Conservation (phyloP, 202 grass and related monocot genomes). For the Saccharum hybrid region DNA sequence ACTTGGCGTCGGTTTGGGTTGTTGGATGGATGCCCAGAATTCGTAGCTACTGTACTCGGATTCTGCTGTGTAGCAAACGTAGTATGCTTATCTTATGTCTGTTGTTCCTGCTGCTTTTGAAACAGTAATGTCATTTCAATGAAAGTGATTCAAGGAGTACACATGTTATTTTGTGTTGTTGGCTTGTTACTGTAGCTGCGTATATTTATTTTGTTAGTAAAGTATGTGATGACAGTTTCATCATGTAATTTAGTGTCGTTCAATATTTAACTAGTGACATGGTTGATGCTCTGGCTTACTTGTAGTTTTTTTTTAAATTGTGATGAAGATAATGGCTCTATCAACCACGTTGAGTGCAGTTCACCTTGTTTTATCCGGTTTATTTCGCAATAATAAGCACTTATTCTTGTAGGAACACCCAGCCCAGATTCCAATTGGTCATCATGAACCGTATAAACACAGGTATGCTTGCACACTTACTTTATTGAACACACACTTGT, state of each 20-base stretch:
- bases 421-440: slow-evolving; percentile 69
- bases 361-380: neutral
- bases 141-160: slow-evolving; percentile 3
- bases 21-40: neutral
- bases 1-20: slow-evolving; percentile 7
- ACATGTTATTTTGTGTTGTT: neutral
- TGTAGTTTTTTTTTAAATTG: neutral
- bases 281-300: neutral
- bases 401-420: slow-evolving; percentile 60
- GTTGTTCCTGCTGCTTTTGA: neutral
- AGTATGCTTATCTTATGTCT: neutral
- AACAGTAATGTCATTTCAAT: neutral
- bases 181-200: neutral
- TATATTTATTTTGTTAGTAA: neutral
- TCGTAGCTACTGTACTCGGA: neutral
- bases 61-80: neutral
- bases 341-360: neutral
- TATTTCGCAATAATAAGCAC: slow-evolving; percentile 3
- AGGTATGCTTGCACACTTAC: slow-evolving; percentile 44
- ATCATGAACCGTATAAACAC: slow-evolving; percentile 70
- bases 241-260: neutral
- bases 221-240: neutral
- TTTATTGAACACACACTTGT: neutral
- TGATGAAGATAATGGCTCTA: slow-evolving; percentile 1
- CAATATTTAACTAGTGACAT: neutral